These are phyloP conservation scores for Microbotryomycetes sp. DNA, from an alignment of 1,284 basidiomycete species.

Conservation along the genomic window DNA sequence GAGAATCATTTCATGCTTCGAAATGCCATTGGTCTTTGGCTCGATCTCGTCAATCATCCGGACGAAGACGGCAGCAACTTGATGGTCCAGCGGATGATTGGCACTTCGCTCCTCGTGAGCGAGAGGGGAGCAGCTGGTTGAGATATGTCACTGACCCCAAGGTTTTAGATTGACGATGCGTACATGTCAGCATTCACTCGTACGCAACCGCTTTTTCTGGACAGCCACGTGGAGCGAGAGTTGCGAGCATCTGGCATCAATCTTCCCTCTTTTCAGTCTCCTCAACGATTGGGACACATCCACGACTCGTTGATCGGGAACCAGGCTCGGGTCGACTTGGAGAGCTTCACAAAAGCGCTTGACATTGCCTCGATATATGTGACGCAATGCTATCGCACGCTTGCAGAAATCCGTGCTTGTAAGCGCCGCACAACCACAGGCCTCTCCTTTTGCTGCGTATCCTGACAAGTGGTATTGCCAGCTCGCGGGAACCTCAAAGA, in stretches of 20 bases:
- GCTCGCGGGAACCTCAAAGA: background rate
- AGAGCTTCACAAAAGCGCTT: background rate
- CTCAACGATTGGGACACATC: background rate
- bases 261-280: background rate
- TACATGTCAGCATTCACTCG: background rate
- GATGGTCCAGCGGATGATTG: background rate
- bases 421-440: no score
- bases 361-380: constrained; percentile 6
- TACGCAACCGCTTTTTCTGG: background rate
- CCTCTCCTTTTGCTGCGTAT: background rate
- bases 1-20: constrained; percentile 16
- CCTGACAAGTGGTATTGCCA: background rate
- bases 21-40: constrained; percentile 11
- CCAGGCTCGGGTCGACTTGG: background rate
- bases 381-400: constrained; percentile 13
- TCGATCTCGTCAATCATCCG: constrained; percentile 13
- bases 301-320: background rate
- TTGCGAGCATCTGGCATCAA: background rate
- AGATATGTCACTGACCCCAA: no score
- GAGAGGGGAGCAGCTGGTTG: no score
- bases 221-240: background rate
- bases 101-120: constrained; percentile 12
- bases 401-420: constrained; percentile 12
- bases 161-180: background rate
- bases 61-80: background rate